Evolutionary conservation across 1,139 yeast genomes (phyloP), one percentile per base, ranked within the genome.

Genomic region (Protomyces lactucae-debilis): DNA sequence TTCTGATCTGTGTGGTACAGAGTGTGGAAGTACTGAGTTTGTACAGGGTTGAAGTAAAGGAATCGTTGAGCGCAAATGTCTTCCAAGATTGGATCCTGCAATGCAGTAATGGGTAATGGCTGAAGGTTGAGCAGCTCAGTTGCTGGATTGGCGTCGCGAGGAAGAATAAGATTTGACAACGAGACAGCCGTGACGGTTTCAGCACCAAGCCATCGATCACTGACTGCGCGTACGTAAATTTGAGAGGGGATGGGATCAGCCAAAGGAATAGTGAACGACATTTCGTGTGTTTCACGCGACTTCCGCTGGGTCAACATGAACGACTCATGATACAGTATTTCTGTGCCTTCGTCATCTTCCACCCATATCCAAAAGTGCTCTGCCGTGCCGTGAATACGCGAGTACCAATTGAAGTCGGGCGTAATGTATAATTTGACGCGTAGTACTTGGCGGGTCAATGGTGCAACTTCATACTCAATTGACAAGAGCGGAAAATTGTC

Each of bases 21-120:
- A 0, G 96, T 83, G 72, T 92, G 96, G 76, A 95, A 95, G 0
- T 88, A 84, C 98, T 93, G 93, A 0, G 98, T 92, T 76, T 95
- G 99, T 97, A 95, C 92, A 4, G 99, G 99, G 73, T 95, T 95
- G 80, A 95, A 95, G 74, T 88, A 93, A 65, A 83, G 83, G 79
- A 93, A 93, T 68, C 83, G 84, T 5, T 75, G 67, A 1, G 77
- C 73, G 73, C 93, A 93, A 52, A 92, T 85, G 1, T 78, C 74
- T 73, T 91, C 97, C 57, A 90, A 76, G 21, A 81, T 78, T 0
- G 80, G 77, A 72, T 91, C 80, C 67, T 91, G 89, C 40, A 93
- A 78, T 0, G 98, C 97, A 0, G 86, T 76, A 0, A 87, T 78
- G 0, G 98, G 98, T 48, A 95, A 79, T 1, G 99, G 99, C 67